These are phyloP conservation scores for Talaromyces islandicus DNA, from an alignment of 2,329 filamentous ascomycete genomes.

Conservation along the genomic window DNA sequence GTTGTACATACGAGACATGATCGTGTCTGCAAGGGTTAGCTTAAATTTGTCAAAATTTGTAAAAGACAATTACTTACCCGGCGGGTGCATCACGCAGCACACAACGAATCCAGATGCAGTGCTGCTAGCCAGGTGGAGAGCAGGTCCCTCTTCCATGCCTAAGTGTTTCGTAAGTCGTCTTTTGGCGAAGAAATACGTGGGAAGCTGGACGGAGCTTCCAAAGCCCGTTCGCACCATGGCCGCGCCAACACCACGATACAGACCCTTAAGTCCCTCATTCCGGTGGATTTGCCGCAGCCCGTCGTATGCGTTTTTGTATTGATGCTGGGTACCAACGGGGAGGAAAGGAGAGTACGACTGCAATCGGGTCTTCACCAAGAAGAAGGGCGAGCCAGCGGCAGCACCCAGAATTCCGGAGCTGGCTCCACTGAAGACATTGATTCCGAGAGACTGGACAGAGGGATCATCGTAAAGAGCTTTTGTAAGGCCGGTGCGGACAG, in stretches of 20 bases:
- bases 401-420: slow-evolving; percentile 85
- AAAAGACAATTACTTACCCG: slow-evolving; percentile 51
- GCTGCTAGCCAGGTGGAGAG: slow-evolving; percentile 82
- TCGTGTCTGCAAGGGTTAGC: slow-evolving; percentile 59
- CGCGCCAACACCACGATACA: slow-evolving; percentile 86
- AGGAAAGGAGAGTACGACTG: slow-evolving; percentile 91
- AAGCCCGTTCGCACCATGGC: slow-evolving; percentile 96
- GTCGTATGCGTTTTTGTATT: slow-evolving; percentile 79
- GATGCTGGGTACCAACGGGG: slow-evolving; percentile 94
- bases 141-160: slow-evolving; percentile 84
- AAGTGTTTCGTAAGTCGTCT: slow-evolving; percentile 72
- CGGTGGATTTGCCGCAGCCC: slow-evolving; percentile 74
- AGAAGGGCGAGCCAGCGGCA: slow-evolving; percentile 90
- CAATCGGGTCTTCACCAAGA: slow-evolving; percentile 92
- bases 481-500: slow-evolving; percentile 69
- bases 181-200: slow-evolving; percentile 98
- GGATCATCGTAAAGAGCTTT: slow-evolving; percentile 64
- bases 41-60: not conserved
- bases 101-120: slow-evolving; percentile 91
- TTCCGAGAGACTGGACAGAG: slow-evolving; percentile 71
- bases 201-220: slow-evolving; percentile 90
- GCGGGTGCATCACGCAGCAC: slow-evolving; percentile 96
- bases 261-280: slow-evolving; percentile 68
- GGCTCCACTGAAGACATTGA: slow-evolving; percentile 93
- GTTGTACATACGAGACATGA: slow-evolving; percentile 99